These are phyloP conservation scores for Ogataea saltuana DNA, from an alignment of 805 yeast species.

Conservation along the genomic window DNA sequence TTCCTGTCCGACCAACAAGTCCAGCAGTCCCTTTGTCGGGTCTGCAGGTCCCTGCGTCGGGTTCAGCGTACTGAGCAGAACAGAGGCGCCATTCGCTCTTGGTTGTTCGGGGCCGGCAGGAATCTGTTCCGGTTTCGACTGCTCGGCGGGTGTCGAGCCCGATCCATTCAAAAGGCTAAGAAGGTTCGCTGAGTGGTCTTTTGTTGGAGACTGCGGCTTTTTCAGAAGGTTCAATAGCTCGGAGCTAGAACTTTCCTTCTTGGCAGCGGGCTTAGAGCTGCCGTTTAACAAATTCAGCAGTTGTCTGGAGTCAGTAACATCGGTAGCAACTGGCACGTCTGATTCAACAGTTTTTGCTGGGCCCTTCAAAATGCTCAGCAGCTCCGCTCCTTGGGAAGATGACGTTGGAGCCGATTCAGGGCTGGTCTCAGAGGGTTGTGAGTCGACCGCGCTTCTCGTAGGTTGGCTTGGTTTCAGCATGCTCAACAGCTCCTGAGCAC, in stretches of 20 bases:
- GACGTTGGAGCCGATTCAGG: constrained; percentile 5
- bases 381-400: constrained; percentile 3
- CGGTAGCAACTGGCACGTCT: constrained; percentile 5
- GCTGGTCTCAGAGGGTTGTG: constrained; percentile 4
- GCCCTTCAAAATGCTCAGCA: constrained; percentile 18
- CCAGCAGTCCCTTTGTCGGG: constrained; percentile 16
- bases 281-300: constrained; percentile 8
- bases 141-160: neutral
- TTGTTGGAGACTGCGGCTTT: neutral
- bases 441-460: neutral
- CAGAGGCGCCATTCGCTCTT: constrained; percentile 4
- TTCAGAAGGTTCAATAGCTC: constrained; percentile 17
- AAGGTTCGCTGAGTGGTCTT: constrained; percentile 12
- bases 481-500: constrained; percentile 7
- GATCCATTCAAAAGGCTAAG: constrained; percentile 2
- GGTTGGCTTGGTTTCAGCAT: constrained; percentile 1
- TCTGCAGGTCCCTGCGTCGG: constrained; percentile 10
- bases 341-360: neutral
- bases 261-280: neutral
- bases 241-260: constrained; percentile 5
- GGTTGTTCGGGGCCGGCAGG: no score
- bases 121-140: no score
- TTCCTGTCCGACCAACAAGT: constrained; percentile 7
- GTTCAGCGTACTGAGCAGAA: constrained; percentile 13
- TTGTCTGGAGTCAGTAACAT: constrained; percentile 3